These are phyloP conservation scores for Eutrema heterophyllum DNA, from an alignment of 345 rosid genomes.

Conservation along the genomic window DNA sequence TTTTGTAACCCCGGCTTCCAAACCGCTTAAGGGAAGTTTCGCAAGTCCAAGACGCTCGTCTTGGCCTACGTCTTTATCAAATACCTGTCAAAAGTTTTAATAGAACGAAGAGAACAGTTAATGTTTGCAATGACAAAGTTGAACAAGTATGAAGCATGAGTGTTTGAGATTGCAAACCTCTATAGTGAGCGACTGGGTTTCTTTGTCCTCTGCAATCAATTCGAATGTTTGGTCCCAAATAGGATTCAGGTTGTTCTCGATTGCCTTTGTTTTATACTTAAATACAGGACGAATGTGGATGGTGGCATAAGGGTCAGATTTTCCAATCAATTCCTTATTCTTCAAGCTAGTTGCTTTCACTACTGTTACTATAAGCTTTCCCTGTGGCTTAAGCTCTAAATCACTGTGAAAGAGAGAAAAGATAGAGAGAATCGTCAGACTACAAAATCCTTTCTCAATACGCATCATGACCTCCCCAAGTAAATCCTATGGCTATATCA, in stretches of 20 bases:
- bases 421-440: background rate
- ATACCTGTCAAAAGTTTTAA: slow-evolving; percentile 48
- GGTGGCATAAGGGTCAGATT: slow-evolving; percentile 91
- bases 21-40: slow-evolving; percentile 57
- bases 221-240: slow-evolving; percentile 85
- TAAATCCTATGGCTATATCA: background rate
- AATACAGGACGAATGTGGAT: slow-evolving; percentile 72
- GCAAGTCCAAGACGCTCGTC: slow-evolving; percentile 85
- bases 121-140: background rate
- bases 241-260: slow-evolving; percentile 94
- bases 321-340: slow-evolving; percentile 98
- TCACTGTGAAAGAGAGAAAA: slow-evolving; percentile 54
- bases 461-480: background rate
- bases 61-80: slow-evolving; percentile 89
- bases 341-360: slow-evolving; percentile 81
- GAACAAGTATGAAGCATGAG: background rate
- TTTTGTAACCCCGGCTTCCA: slow-evolving; percentile 48
- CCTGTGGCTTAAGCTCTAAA: slow-evolving; percentile 95
- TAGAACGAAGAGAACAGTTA: background rate
- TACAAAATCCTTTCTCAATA: background rate
- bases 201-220: slow-evolving; percentile 95
- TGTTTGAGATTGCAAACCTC: slow-evolving; percentile 49
- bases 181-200: slow-evolving; percentile 71
- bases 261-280: slow-evolving; percentile 74
- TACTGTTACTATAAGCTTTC: slow-evolving; percentile 64